These are phyloP conservation scores for Centaurea solstitialis DNA, from an alignment of 129 eudicot species.

Conservation along the genomic window DNA sequence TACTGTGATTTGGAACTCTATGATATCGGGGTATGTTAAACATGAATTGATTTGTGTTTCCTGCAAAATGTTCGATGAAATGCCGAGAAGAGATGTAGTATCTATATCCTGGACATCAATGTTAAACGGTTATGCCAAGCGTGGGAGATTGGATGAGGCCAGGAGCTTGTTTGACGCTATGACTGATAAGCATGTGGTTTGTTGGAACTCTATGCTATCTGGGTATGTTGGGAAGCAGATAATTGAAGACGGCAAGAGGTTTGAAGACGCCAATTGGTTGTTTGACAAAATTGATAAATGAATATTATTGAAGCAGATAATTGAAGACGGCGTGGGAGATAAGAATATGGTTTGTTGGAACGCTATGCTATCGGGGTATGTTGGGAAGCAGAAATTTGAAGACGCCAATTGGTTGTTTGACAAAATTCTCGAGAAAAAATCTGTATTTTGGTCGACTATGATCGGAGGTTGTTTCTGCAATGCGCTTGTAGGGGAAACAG, in stretches of 20 bases:
- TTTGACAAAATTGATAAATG: constrained; percentile 55
- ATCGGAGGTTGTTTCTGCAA: constrained; percentile 44
- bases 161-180: constrained; percentile 52
- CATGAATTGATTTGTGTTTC: constrained; percentile 37
- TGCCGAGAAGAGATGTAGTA: constrained; percentile 59
- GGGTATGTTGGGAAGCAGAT: constrained; percentile 44
- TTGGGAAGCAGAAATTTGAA: constrained; percentile 19
- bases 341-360: constrained; percentile 54
- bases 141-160: constrained; percentile 57
- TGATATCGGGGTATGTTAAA: constrained; percentile 51
- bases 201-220: constrained; percentile 56
- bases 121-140: constrained; percentile 65
- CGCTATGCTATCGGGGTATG: constrained; percentile 55
- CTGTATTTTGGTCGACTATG: constrained; percentile 40
- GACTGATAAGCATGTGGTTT: constrained; percentile 33
- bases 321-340: constrained; percentile 49
- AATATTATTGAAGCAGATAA: background rate
- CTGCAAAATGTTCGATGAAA: constrained; percentile 42
- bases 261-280: constrained; percentile 43
- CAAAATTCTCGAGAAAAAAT: constrained; percentile 43
- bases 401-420: too few relatives aligned
- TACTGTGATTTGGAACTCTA: constrained; percentile 60
- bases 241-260: constrained; percentile 40
- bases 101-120: constrained; percentile 62
- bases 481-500: too few relatives aligned